These are phyloP conservation scores for Quercus wislizeni DNA, from an alignment of 306 rosid species.

Conservation along the genomic window DNA sequence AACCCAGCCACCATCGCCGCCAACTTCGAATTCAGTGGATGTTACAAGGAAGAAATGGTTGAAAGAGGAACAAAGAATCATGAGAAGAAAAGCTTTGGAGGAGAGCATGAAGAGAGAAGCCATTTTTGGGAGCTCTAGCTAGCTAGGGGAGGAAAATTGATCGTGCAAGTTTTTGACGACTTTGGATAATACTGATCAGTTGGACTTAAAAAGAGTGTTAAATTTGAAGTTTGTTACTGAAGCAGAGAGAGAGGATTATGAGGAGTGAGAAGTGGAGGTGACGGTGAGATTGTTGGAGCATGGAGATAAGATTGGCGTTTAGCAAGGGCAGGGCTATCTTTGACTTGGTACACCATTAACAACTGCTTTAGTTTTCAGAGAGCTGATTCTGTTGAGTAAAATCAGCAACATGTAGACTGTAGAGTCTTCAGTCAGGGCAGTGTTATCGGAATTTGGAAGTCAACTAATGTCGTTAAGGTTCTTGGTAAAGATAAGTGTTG, in stretches of 20 bases:
- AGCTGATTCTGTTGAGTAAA: slow-evolving; percentile 12
- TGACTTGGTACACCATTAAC: slow-evolving; percentile 33
- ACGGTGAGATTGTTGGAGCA: slow-evolving; percentile 19
- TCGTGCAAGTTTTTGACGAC: background rate
- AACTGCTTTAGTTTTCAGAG: no score
- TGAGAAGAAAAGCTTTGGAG: slow-evolving; percentile 23
- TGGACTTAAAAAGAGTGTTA: slow-evolving; percentile 29
- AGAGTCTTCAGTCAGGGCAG: no score
- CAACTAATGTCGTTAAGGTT: no score
- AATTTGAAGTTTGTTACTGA: slow-evolving; percentile 34
- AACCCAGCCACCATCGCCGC: slow-evolving; percentile 58
- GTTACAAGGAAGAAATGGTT: slow-evolving; percentile 21
- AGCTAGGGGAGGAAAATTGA: background rate
- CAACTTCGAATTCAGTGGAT: slow-evolving; percentile 55
- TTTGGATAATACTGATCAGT: background rate
- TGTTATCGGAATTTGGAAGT: no score
- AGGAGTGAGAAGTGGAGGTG: slow-evolving; percentile 47
- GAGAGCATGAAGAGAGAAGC: slow-evolving; percentile 18
- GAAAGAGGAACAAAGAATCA: slow-evolving; percentile 24
- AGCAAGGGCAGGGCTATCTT: slow-evolving; percentile 8
- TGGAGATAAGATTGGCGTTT: slow-evolving; percentile 3
- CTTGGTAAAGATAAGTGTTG: rapidly evolving
- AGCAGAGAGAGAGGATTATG: slow-evolving; percentile 31
- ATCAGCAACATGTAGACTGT: no score
- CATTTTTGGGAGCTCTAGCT: slow-evolving; percentile 46